A percentile compares a stretch with the other conserved stretches of the same genome.
These are phyloP conservation scores for Vitis rupestris DNA, from an alignment of 164 flowering plant genomes.

Conservation along the genomic window DNA sequence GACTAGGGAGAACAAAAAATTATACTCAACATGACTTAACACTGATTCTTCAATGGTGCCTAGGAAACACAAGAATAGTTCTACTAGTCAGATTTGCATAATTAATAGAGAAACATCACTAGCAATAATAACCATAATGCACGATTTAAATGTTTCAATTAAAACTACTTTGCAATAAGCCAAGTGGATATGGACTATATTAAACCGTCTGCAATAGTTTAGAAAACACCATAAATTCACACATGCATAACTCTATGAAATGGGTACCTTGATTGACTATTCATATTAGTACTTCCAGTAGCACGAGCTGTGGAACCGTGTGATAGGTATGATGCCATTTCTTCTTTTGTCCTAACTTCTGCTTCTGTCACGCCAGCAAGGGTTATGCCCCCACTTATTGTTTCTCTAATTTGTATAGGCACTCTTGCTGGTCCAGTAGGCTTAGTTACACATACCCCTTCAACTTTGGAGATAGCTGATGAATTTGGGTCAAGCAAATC, in stretches of 20 bases:
- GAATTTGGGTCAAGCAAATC: slow-evolving; percentile 70
- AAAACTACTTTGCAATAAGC: too few species aligned
- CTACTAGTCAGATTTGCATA: too few species aligned
- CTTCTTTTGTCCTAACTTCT: slow-evolving; percentile 80
- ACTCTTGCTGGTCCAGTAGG: slow-evolving; percentile 51
- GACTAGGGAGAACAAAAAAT: too few species aligned
- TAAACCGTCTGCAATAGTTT: neutral
- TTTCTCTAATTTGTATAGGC: slow-evolving; percentile 96
- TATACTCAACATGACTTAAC: too few species aligned
- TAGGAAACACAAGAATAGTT: too few species aligned
- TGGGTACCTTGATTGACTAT: slow-evolving; percentile 86
- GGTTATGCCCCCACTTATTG: slow-evolving; percentile 82
- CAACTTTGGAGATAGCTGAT: slow-evolving; percentile 31
- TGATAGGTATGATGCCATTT: slow-evolving; percentile 76
- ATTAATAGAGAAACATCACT: too few species aligned
- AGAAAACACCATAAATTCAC: neutral
- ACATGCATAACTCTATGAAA: neutral
- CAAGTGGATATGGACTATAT: too few species aligned
- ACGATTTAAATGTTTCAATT: too few species aligned
- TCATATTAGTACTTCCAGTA: slow-evolving; percentile 98
- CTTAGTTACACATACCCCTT: slow-evolving; percentile 40
- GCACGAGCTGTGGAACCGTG: slow-evolving; percentile 90
- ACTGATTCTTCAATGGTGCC: too few species aligned
- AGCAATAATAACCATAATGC: too few species aligned
- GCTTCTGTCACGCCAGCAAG: slow-evolving; percentile 94